These are phyloP conservation scores for Albatrellus sp. DNA, from an alignment of 1,284 basidiomycete species.

Conservation along the genomic window DNA sequence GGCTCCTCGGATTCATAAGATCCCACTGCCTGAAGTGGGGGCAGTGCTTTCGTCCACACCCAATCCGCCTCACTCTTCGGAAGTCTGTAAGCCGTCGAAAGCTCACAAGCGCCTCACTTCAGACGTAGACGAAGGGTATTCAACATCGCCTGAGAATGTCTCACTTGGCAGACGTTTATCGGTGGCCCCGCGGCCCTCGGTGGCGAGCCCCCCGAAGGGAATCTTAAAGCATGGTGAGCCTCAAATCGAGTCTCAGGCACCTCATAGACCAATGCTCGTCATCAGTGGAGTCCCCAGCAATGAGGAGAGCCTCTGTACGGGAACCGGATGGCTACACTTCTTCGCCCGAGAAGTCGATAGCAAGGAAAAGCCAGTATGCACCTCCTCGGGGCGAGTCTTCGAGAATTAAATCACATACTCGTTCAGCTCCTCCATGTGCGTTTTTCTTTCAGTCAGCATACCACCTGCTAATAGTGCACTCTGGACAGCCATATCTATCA, in stretches of 20 bases:
- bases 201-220: conserved; percentile 11
- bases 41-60: conserved; percentile 8
- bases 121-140: conserved; percentile 9
- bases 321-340: conserved; percentile 10
- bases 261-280: too few species aligned
- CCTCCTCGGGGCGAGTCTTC: background rate
- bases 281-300: background rate
- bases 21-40: conserved; percentile 18
- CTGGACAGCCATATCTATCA: background rate
- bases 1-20: conserved; percentile 17
- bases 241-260: background rate
- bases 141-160: conserved; percentile 13
- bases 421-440: background rate
- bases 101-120: conserved; percentile 10
- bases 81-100: background rate
- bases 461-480: background rate
- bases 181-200: conserved; percentile 4
- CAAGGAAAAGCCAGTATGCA: background rate
- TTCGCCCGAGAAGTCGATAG: conserved; percentile 8
- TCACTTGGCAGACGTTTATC: background rate
- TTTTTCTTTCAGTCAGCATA: background rate
- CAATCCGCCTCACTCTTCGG: background rate
- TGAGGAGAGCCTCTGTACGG: conserved; percentile 5
- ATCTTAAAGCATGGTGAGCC: conserved; percentile 16
- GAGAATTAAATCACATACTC: background rate